phyloP scores from a whole-genome alignment of 495 filamentous ascomycete genomes.

The Cudoniella acicularis region DNA sequence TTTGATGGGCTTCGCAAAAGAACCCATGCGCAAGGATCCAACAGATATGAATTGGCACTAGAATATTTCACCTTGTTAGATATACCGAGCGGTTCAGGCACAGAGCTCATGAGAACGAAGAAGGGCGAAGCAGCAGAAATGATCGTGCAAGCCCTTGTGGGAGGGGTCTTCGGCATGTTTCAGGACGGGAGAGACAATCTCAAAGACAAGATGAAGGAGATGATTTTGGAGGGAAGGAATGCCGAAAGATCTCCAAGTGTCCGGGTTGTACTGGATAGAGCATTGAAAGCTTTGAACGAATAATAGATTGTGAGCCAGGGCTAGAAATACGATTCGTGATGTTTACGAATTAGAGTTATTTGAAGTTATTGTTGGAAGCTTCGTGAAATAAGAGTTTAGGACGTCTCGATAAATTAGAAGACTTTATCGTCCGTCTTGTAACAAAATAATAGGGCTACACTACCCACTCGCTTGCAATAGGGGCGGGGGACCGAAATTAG shows the following conservation, averaged over 20 bases:
- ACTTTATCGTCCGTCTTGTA: too few relatives aligned
- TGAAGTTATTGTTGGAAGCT: too few relatives aligned
- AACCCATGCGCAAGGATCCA: conserved; percentile 10
- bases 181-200: conserved; percentile 11
- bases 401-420: too few relatives aligned
- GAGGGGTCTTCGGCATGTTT: conserved; percentile 20
- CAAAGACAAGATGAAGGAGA: conserved; percentile 17
- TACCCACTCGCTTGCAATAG: too few relatives aligned
- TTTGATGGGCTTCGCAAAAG: conserved; percentile 24
- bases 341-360: too few relatives aligned
- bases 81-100: conserved; percentile 21
- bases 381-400: neutral
- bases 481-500: neutral
- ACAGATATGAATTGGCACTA: conserved; percentile 18
- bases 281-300: conserved; percentile 16
- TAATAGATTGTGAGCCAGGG: conserved; percentile 9
- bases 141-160: conserved; percentile 12
- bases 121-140: conserved; percentile 25
- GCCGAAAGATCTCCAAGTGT: conserved; percentile 21
- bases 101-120: conserved; percentile 22
- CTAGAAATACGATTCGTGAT: too few relatives aligned
- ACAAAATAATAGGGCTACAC: too few relatives aligned
- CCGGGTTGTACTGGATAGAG: conserved; percentile 16
- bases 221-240: conserved; percentile 17
- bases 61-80: conserved; percentile 22